Base-by-base conservation (phyloP, 805 yeast genomes). In the Zygosaccharomyces pseudorouxii region DNA sequence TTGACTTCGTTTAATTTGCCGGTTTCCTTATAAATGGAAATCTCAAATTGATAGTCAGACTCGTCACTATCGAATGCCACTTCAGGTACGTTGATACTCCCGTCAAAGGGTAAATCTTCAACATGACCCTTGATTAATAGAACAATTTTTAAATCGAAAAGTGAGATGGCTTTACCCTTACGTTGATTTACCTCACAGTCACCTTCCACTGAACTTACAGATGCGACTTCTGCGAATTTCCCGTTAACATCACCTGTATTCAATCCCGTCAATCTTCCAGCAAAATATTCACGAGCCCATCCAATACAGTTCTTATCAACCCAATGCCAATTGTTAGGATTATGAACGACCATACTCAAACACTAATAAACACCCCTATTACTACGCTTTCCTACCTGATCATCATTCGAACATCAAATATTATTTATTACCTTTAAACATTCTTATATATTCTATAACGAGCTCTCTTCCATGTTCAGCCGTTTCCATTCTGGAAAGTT, bases 241-340 rank as follows among this genome's bases (percentile, higher is more conserved):
- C 46, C 51, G 2, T 54, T 46, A 22, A 45, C 52, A 8, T 51
- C 57, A 1, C 60, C 79, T 1, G 64, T 55, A 11, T 67, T 53
- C 36, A 81, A 54, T 0, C 84, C 84, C 9, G 74, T 73, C 45
- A 89, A 71, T 39, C 80, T 77, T 41, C 79, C 77, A 27, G 70
- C 68, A 67, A 93, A 87, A 67, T 92, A 92, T 36, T 77, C 75
- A 52, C 80, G 80, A 10, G 97, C 77, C 99, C 99, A 93, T 48
- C 80, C 83, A 49, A 92, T 78, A 71, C 99, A 93, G 74, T 93
- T 93, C 69, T 92, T 92, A 71, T 92, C 97, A 54, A 90, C 97
- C 98, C 98, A 93, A 76, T 93, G 99, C 99, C 99, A 92, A 72
- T 92, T 92, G 70, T 93, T 93, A 35, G 98, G 98, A 76, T 92